Base-by-base conservation (phyloP, 169 alveolate species). In the Plasmodium chabaudi region DNA sequence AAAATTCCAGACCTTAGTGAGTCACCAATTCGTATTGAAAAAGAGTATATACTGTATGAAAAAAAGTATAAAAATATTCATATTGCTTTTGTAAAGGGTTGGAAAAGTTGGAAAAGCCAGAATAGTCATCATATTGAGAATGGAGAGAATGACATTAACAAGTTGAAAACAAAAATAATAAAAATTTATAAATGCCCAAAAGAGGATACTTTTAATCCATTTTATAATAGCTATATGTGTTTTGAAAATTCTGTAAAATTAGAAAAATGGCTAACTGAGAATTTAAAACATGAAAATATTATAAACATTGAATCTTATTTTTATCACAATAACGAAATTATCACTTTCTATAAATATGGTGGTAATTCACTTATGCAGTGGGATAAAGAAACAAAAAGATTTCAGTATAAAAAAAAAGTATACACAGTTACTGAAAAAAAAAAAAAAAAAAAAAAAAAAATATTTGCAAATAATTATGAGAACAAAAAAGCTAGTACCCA, bases 341-440 rank as follows among this genome's bases (percentile, higher is more conserved):
- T 60, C 19, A 47, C 61, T 27, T 23, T 79, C 5, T 79, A 79
- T 17, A 23, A 55, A 13, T 79, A 27, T 25, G 89, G 89, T 17
- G 89, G 89, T 27, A 21, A 17, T 6, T 39, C 89, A 10, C 34
- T 79, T 12, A 79, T 79, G 89, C 53, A 21, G 17, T 79, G 89
- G 89, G 21, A 68, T 79, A 67, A 65, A 25, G 44, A 42, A 34
- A 59, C 65, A 15, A 42, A 39, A n/a, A 21, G 15, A 15, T 79
- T 79, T 19, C 72, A 65, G 46, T 49, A 65, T n/a, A 34, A 55
- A 70, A 44, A 47, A 9, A 10, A 9, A 5, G 19, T n/a, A 57
- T 15, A 19, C 12, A 61, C 13, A 61, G 51, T 21, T 7, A 19
- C 0, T 9, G 65, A 70, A 51, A 21, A 69, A 51, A 67, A 25